Base-by-base conservation (phyloP, 805 yeast genomes). In the Wickerhamomyces hampshirensis region DNA sequence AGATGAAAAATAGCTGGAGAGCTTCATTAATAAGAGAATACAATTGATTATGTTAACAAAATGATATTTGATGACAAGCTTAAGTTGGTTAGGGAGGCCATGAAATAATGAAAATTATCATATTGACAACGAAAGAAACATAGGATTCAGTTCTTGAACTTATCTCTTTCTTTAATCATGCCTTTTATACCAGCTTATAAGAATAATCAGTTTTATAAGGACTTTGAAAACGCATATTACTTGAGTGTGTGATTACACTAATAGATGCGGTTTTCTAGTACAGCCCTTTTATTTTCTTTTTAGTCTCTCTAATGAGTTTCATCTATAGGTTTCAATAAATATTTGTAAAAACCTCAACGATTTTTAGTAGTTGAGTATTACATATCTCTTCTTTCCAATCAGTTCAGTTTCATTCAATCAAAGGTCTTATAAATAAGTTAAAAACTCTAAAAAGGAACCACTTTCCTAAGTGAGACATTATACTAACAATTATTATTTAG, bases 401-500 rank as follows among this genome's bases (percentile, higher is more conserved):
- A n/a, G n/a, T n/a, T n/a, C n/a, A n/a, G n/a, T n/a, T n/a, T n/a
- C n/a, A n/a, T n/a, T n/a, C n/a, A n/a, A n/a, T n/a, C 24, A 21
- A 21, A 21, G 24, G 24, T 21, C 24, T 21, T 21, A 21, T 21
- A 21, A 21, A 8, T 7, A 21, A 8, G 24, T 21, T 21, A 21
- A 8, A 21, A 8, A 7, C 7, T 8, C 7, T 11, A 21, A 21
- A 21, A 8, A 11, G 24, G 11, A 21, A 11, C 7, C 11, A 11
- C 7, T 11, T 21, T 21, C 11, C 24, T 8, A 21, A 7, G 24
- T 8, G 10, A 11, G n/a, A 35, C 34, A 10, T 23, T n/a, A 18
- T 50, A 59, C 63, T 59, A 53, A 56, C 61, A 33, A 39, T 43
- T 38, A 39, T 55, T 37, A 6, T 23, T 16, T 63, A 89, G 98